Base-by-base conservation (phyloP, 371 early-diverging fungal genomes). In the Massospora cicadina region DNA sequence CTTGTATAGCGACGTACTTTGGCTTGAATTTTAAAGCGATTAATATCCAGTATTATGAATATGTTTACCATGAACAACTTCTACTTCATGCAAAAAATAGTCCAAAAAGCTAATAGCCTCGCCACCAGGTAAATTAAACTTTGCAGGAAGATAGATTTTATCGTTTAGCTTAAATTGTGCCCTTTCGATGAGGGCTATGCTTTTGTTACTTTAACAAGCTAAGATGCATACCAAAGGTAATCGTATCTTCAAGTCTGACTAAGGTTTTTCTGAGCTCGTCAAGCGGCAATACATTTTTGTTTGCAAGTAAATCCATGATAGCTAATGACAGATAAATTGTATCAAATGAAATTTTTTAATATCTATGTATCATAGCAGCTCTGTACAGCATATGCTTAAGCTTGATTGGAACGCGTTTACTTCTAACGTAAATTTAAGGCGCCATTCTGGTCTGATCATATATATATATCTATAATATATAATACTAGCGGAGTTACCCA, bases 181-280 rank as follows among this genome's bases (percentile, higher is more conserved):
- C 53, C 98, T 81, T 75, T 94, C 95, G 67, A 94, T 91, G 57
- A 96, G 43, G 29, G 56, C 61, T 55, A 53, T 25, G 17, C 33
- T 23, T 24, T 0, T 33, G 27, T 54, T 7, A 53, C 55, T 0
- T 25, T 54, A 23, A 27, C 43, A 21, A 26, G n/a, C 23, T 7
- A 54, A 53, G 62, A 64, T n/a, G 55, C 71, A 59, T 75, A 88
- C 90, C 89, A 74, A 94, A 96, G 58, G 95, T 92, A 71, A 96
- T 93, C 7, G 93, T 89, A 74, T 96, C 95, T 73, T 96, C 95
- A 28, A 93, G 78, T 10, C 90, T 83, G 65, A 90, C 80, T n/a
- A 90, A 76, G 21, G 83, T 83, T 70, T 81, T 76, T 12, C 89
- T 80, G 33, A 90, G 72, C 71, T 81, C 80, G 63, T 73, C 75